A percentile compares a stretch with the other conserved stretches of the same genome.
These are phyloP conservation scores for Papiliotrema flavescens DNA, from an alignment of 1,284 basidiomycete species.

Conservation along the genomic window DNA sequence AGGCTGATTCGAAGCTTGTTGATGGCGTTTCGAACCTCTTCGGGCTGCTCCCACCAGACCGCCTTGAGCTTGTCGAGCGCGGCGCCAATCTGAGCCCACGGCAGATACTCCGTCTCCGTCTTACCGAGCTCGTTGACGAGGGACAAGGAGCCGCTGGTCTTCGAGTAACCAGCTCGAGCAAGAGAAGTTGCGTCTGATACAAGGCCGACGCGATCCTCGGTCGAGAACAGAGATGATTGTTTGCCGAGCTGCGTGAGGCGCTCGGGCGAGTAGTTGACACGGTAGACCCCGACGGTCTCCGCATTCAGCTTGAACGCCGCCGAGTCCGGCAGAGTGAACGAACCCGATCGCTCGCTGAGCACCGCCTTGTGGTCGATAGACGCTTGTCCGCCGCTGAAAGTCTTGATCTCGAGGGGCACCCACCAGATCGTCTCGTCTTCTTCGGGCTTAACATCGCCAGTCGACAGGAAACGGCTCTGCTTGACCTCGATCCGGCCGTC, in stretches of 20 bases:
- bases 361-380: conserved; percentile 63
- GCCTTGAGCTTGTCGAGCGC: conserved; percentile 58
- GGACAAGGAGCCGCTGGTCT: conserved; percentile 71
- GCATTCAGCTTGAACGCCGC: conserved; percentile 83
- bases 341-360: conserved; percentile 66
- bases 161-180: conserved; percentile 71
- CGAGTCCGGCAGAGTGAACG: conserved; percentile 65
- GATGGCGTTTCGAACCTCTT: conserved; percentile 59
- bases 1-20: conserved; percentile 66
- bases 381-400: conserved; percentile 60
- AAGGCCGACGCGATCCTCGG: conserved; percentile 83
- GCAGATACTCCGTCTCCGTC: conserved; percentile 62
- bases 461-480: conserved; percentile 91
- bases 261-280: conserved; percentile 81
- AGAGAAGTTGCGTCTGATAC: conserved; percentile 77
- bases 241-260: conserved; percentile 72
- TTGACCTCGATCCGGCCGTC: conserved; percentile 66
- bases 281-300: conserved; percentile 80
- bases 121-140: conserved; percentile 65
- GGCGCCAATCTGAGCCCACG: conserved; percentile 42
- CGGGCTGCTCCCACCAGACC: conserved; percentile 82
- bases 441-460: conserved; percentile 69
- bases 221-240: conserved; percentile 74
- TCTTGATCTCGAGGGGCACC: conserved; percentile 74
- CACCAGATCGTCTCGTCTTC: conserved; percentile 90